Evolutionary conservation across 305 asterid species (phyloP), one percentile per base, ranked within the genome.

Genomic region (Fraxinus dipetala): DNA sequence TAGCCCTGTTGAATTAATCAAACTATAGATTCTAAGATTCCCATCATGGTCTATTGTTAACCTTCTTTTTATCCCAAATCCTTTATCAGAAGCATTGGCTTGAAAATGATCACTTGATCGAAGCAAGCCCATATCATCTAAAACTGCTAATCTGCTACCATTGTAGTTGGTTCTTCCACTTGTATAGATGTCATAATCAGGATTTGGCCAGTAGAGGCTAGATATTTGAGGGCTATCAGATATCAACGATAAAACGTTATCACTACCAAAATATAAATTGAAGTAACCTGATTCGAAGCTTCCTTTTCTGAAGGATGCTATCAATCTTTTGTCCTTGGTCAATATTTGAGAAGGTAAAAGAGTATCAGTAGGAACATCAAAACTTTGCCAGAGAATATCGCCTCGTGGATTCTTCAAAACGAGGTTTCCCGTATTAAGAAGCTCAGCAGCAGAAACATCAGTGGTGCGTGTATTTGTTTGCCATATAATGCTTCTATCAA

Each of bases 141-240:
- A 78, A 18, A 76, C 80, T 0, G 94, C 96, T 2, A 85, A 20
- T 76, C 96, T 89, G 87, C 89, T 91, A 30, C 94, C 89, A 84
- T 93, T 91, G 4, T 89, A 90, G 74, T 87, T 87, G 5, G 96
- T 91, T 80, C 96, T 86, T 1, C 93, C 93, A 40, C 10, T 86
- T 2, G 3, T 0, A 24, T 83, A 89, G 4, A 85, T 54, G 30
- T 1, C 28, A 2, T 3, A 5, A 74, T 89, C 90, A 14, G 93
- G 96, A 75, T 87, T 85, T 0, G 96, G 96, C 96, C 96, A 91
- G 18, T 93, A 93, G n/a, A 80, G n/a, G 0, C 90, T 88, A 0
- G 95, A 88, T 9, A 90, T 89, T 14, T 85, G 91, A 0, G 93
- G 94, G 69, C 85, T 90, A 72, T 92, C 93, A 24, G 87, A 87